A percentile compares a stretch with the other conserved stretches of the same genome.
Conservation (phyloP, 2,329 filamentous ascomycete genomes). For the Cladosporium sp. region DNA sequence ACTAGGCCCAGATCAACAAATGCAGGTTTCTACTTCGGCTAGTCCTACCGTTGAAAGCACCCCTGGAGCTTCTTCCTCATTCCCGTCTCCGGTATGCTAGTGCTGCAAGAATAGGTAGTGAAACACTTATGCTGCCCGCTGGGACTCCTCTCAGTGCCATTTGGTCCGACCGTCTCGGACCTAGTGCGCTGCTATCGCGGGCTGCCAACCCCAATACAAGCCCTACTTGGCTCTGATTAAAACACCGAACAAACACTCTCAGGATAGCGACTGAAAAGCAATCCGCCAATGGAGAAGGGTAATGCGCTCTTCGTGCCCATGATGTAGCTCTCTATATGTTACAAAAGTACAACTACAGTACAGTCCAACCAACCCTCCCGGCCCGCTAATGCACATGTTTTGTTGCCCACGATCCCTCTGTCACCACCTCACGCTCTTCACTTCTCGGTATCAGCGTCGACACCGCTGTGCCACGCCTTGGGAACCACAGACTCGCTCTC, state of each 20-base stretch:
- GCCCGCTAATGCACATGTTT: slow-evolving; percentile 12
- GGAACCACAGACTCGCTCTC: slow-evolving; percentile 51
- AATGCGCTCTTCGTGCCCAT: slow-evolving; percentile 12
- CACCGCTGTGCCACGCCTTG: slow-evolving; percentile 50
- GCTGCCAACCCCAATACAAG: neutral
- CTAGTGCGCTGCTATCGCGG: neutral
- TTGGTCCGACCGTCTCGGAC: neutral
- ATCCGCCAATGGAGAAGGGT: slow-evolving; percentile 5
- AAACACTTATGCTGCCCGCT: neutral
- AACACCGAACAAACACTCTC: neutral
- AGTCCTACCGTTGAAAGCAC: neutral
- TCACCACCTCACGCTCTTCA: neutral
- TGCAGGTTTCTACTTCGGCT: neutral
- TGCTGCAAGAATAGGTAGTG: neutral
- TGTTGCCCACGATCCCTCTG: slow-evolving; percentile 5
- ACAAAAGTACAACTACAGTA: slow-evolving; percentile 17
- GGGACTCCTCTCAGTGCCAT: neutral
- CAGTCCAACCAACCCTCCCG: slow-evolving; percentile 1
- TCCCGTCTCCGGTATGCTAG: neutral
- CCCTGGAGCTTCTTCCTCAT: neutral
- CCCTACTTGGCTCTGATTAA: neutral
- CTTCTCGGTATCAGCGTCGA: slow-evolving; percentile 16
- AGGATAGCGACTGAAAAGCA: neutral
- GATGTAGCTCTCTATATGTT: slow-evolving; percentile 14
- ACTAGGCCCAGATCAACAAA: neutral